Base-by-base conservation (phyloP, 108 stramenopile genomes). In the Skeletonema potamos region DNA sequence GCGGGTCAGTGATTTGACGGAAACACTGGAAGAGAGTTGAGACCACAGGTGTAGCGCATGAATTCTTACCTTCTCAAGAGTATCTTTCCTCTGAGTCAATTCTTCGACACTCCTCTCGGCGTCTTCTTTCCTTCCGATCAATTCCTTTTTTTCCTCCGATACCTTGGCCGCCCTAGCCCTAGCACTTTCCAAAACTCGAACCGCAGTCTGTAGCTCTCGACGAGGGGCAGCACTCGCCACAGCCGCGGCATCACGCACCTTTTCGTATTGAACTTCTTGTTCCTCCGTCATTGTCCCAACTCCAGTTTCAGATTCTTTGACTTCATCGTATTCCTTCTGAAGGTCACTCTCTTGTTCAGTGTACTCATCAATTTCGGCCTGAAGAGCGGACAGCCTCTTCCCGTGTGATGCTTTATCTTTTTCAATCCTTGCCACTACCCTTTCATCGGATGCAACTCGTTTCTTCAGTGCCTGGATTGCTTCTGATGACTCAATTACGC, bases 221-320 rank as follows among this genome's bases (percentile, higher is more conserved):
- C 90, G 77, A 8, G 92, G 89, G 26, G 75, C 62, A 6, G 89
- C 90, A 74, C 90, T 91, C 12, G 90, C 92, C 4, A 92, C 90
- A 7, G 89, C 90, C 18, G 95, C 93, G 10, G 85, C 89, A 76
- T 96, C 89, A 6, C 82, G 66, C 69, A 93, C 87, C 5, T 76
- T 70, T 72, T 95, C 92, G 56, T 95, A 95, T 54, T 91, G 85
- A 54, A 84, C 77, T 70, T 95, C 92, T 65, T 96, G 92, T 39
- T 88, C 90, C 64, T 87, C 72, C 6, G 92, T 94, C 81, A 93
- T 64, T 3, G 82, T 68, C 10, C 85, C 78, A 30, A 82, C 78
- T 22, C 69, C 75, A 46, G 48, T 46, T 34, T 68, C 76, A n/a
- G 86, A 82, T 41, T 81, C 82, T 73, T 97, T 96, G 70, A 94